Evolutionary conservation across 306 rosid species (phyloP), one percentile per base, ranked within the genome.

Genomic region (Fragaria vesca): DNA sequence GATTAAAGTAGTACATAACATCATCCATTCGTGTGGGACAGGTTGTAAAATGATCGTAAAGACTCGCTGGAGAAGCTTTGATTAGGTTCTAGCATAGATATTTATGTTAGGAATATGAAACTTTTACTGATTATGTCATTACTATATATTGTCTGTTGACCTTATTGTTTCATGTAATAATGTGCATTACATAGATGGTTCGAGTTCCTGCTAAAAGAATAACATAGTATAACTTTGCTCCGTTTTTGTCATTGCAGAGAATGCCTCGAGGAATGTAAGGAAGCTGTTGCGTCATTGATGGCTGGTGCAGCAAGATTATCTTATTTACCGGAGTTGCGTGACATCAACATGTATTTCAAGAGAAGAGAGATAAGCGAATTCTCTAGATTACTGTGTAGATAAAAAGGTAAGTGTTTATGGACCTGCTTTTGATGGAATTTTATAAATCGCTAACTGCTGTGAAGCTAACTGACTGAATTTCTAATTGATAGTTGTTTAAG

Each of bases 321-420:
- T 63, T 96, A 95, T 88, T 83, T 95, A 80, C 99, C 99, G 34
- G 99, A 95, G 86, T 81, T 95, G 81, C 99, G 97, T 13, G 96
- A 95, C 21, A 92, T 93, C 93, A 93, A 78, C 83, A 24, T 24
- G 24, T 83, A 54, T 90, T 93, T 85, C 93, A 24, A 24, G 24
- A 24, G 24, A 89, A 75, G 94, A 93, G 88, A 88, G 90, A 89
- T 95, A 87, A 5, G 91, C 79, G 57, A 84, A 82, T 83, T 81
- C 90, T 51, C 47, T 91, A 66, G 91, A 89, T 51, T 87, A 86
- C 80, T 81, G 82, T 75, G 97, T 82, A 75, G 90, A 93, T 79
- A 90, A 86, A 58, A 86, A 86, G 89, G 99, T 93, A 81, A 71
- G 68, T 28, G 45, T 80, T 13, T 62, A 50, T 21, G 12, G 21